These are phyloP conservation scores for Botrytis medusae DNA, from an alignment of 2,329 filamentous ascomycete genomes.

Conservation along the genomic window DNA sequence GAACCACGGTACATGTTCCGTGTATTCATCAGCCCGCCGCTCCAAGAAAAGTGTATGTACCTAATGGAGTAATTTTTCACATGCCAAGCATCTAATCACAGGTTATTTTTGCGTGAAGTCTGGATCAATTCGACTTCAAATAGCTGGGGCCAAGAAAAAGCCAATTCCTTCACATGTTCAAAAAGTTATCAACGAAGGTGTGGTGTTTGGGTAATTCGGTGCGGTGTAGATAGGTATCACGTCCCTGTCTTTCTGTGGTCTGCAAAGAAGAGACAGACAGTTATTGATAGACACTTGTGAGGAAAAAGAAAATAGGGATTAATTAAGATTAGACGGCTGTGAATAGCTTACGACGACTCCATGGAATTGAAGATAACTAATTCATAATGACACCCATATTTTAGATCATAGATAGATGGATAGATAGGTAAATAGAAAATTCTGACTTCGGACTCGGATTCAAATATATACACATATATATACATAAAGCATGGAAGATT, in stretches of 20 bases:
- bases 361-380: not conserved
- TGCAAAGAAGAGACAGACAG: not conserved
- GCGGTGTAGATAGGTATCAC: not conserved
- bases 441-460: not conserved
- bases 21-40: not conserved
- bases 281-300: not conserved
- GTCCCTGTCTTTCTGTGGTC: not conserved
- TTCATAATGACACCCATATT: not conserved
- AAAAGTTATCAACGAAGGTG: not conserved
- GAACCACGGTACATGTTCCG: not conserved
- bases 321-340: slow-evolving; percentile 2
- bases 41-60: not conserved
- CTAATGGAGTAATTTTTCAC: not conserved
- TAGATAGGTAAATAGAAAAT: not conserved
- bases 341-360: not conserved
- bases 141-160: not conserved
- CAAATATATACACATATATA: not conserved
- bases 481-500: not conserved
- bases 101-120: not conserved
- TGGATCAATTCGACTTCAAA: not conserved
- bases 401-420: not conserved
- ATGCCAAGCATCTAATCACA: slow-evolving; percentile 5
- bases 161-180: slow-evolving; percentile 5
- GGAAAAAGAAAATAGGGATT: not conserved
- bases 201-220: not conserved